Evolutionary conservation across 2,329 filamentous ascomycete species (phyloP).

Genomic region (Colletotrichum endophyticum): DNA sequence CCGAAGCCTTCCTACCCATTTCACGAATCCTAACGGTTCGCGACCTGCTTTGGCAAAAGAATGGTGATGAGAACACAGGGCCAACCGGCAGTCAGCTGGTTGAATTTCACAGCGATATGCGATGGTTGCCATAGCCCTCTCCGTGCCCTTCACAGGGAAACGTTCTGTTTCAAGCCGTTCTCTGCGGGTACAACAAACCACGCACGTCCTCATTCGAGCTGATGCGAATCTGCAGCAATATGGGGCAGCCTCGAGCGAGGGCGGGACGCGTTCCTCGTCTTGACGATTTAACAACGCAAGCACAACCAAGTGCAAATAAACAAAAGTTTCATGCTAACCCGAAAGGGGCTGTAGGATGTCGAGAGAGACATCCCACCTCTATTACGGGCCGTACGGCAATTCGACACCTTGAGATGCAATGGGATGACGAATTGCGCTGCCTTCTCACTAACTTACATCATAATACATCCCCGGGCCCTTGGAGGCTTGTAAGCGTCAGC

Average conservation of each 20-base stretch:
- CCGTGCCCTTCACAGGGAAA: not conserved
- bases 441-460: not conserved
- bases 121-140: not conserved
- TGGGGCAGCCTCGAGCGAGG: not conserved
- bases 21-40: not conserved
- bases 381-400: not conserved
- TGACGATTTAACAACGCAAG: not conserved
- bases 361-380: not conserved
- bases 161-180: not conserved
- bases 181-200: not conserved
- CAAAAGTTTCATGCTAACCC: not conserved
- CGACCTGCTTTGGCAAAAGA: not conserved
- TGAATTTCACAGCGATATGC: not conserved
- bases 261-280: not conserved
- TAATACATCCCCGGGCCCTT: not conserved
- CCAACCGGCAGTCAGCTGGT: not conserved
- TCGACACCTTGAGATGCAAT: not conserved
- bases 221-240: fast-evolving
- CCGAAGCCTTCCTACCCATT: not conserved
- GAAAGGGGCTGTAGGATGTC: not conserved
- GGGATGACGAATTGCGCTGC: not conserved
- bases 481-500: not conserved
- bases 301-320: not conserved
- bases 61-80: not conserved
- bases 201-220: not conserved